Percentiles rank a stretch among this genome's conserved stretches.
These are phyloP conservation scores for Selaginella moellendorffii DNA, from an alignment of 75 land plant genomes.

Conservation along the genomic window DNA sequence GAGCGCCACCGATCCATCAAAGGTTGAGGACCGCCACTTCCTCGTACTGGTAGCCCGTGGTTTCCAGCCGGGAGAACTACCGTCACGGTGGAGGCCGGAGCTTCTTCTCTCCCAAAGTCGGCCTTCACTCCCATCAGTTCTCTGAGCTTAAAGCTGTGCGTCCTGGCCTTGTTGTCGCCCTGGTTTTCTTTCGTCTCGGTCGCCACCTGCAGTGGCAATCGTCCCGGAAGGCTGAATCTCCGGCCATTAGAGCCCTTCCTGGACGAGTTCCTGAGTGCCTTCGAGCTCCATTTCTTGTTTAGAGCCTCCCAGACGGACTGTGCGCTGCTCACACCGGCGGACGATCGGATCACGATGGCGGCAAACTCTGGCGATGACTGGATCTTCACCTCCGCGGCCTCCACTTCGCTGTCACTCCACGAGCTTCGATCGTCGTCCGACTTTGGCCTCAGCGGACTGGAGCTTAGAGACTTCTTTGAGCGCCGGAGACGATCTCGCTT, in stretches of 20 bases:
- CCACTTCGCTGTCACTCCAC: not conserved
- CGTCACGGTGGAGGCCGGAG: not conserved
- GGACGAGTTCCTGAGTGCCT: not conserved
- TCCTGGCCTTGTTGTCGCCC: not conserved
- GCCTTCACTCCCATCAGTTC: not conserved
- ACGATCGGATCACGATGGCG: not conserved
- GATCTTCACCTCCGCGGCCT: not conserved
- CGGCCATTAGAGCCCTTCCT: not conserved
- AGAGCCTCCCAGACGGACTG: not conserved
- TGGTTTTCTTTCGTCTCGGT: not conserved
- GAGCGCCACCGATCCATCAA: conserved; percentile 3
- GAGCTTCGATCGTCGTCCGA: not conserved
- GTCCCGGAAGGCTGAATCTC: not conserved
- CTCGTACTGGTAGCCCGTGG: not conserved
- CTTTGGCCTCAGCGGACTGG: not conserved
- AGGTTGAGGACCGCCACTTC: not conserved
- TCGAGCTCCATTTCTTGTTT: not conserved
- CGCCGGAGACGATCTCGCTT: not conserved
- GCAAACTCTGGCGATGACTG: conserved; percentile 4
- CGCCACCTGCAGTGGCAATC: not conserved
- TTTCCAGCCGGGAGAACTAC: conserved; percentile 2
- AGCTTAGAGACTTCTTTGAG: not conserved
- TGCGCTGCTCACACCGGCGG: not conserved
- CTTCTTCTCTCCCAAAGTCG: not conserved
- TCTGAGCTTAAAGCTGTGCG: not conserved